These are phyloP conservation scores for Eremochloa ophiuroides DNA, from an alignment of 176 grass and related monocot species.

Conservation along the genomic window DNA sequence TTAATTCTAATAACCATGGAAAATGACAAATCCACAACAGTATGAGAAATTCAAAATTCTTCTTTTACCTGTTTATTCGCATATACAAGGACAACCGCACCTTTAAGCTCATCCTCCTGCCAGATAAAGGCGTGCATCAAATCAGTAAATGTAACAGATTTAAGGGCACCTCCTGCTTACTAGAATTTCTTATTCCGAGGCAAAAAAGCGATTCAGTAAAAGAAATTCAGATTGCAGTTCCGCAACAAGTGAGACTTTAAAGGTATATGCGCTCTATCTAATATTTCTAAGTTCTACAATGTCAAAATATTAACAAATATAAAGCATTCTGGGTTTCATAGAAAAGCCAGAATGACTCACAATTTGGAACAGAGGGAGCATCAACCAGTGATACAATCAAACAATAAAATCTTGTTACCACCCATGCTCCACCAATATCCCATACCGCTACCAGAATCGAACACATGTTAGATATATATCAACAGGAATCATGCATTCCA, in stretches of 20 bases:
- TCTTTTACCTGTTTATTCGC: conserved; percentile 97
- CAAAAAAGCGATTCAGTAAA: neutral
- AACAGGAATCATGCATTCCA: no score
- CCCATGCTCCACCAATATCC: neutral
- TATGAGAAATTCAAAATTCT: neutral
- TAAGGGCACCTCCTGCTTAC: neutral
- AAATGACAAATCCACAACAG: conserved; percentile 15
- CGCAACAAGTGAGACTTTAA: neutral
- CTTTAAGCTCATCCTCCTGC: conserved; percentile 99
- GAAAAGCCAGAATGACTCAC: neutral
- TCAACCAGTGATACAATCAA: neutral
- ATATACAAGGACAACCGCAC: conserved; percentile 88
- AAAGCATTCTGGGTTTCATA: no score
- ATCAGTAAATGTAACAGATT: conserved; percentile 5
- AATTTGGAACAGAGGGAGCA: neutral
- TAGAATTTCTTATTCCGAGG: neutral
- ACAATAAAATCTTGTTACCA: neutral
- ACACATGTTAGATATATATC: neutral
- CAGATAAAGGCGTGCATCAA: conserved; percentile 24
- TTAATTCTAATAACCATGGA: neutral
- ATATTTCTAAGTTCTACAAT: neutral
- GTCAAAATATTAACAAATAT: no score
- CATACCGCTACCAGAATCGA: neutral
- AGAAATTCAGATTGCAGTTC: neutral
- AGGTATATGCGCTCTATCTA: neutral